phyloP scores from a whole-genome alignment of 202 grass and related monocot genomes.

The Carex arenaria region DNA sequence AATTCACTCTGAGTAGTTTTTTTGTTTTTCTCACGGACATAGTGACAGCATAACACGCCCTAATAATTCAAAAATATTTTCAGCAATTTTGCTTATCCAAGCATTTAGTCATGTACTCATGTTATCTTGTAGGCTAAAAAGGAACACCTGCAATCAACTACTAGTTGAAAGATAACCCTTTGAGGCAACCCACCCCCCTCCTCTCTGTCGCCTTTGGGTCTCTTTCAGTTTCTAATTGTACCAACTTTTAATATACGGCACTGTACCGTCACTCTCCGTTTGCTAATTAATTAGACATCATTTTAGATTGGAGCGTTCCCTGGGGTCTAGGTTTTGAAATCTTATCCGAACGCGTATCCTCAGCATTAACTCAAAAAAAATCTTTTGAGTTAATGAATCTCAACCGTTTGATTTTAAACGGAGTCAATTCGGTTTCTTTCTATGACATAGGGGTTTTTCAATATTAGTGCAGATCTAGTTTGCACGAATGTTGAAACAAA shows the following conservation, averaged over 20 bases:
- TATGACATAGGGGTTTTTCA: no score
- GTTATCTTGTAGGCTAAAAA: neutral
- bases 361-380: no score
- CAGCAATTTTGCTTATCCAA: neutral
- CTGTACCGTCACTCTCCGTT: conserved; percentile 13
- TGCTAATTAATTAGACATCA: conserved; percentile 2
- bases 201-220: neutral
- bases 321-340: neutral
- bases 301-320: neutral
- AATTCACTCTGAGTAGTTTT: no score
- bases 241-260: conserved; percentile 9
- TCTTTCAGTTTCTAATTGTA: conserved; percentile 13
- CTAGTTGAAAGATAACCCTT: neutral
- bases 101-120: neutral
- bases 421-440: no score
- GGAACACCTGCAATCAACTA: neutral
- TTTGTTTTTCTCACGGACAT: no score
- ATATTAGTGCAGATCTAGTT: no score
- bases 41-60: no score
- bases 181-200: neutral
- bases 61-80: neutral
- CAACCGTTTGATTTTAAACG: no score
- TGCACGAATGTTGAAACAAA: no score
- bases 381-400: no score
- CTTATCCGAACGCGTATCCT: no score